These are phyloP conservation scores for Curvularia hawaiiensis DNA, from an alignment of 2,329 filamentous ascomycete species.

Conservation along the genomic window DNA sequence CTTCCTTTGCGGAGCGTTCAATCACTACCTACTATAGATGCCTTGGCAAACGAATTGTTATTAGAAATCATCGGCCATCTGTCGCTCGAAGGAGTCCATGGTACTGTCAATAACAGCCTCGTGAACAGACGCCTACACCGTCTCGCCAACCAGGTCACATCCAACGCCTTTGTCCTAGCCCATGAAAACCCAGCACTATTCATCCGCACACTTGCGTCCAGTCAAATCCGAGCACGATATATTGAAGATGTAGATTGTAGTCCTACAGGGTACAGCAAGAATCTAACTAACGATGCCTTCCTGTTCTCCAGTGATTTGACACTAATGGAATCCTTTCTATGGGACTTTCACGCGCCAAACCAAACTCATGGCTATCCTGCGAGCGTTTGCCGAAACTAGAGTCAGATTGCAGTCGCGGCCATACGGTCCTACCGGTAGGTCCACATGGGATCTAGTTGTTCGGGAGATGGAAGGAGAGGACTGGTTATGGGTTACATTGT, in stretches of 20 bases:
- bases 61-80: slow-evolving; percentile 7
- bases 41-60: slow-evolving; percentile 12
- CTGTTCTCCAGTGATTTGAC: neutral
- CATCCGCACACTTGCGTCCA: slow-evolving; percentile 12
- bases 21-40: neutral
- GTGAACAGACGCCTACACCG: slow-evolving; percentile 7
- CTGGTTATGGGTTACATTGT: slow-evolving; percentile 6
- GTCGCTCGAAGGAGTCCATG: neutral
- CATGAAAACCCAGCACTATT: slow-evolving; percentile 2
- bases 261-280: neutral
- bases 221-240: neutral
- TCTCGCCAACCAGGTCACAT: slow-evolving; percentile 6
- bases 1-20: neutral
- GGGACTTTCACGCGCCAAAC: slow-evolving; percentile 13
- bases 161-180: neutral
- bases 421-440: neutral
- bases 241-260: slow-evolving; percentile 1
- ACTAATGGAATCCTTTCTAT: neutral
- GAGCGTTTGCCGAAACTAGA: neutral
- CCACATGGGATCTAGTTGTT: neutral
- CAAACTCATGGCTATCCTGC: neutral
- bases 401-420: slow-evolving; percentile 1
- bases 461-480: slow-evolving; percentile 3
- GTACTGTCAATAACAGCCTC: slow-evolving; percentile 1
- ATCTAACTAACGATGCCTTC: neutral